phyloP scores from a whole-genome alignment of 1,284 basidiomycete species.

The Tylopilus microsporus region DNA sequence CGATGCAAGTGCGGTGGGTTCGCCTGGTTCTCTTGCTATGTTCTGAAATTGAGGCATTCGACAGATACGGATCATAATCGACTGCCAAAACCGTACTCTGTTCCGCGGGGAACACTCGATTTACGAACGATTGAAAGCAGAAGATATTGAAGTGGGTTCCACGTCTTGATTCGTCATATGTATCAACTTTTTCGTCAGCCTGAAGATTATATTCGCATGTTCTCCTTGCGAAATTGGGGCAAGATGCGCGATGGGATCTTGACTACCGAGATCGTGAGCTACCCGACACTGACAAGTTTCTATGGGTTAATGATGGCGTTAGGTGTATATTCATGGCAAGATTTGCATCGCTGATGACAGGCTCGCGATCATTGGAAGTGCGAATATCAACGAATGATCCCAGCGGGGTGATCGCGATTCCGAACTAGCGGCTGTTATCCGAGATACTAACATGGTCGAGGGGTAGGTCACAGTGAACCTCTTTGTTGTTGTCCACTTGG shows the following conservation, averaged over 20 bases:
- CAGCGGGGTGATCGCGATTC: constrained; percentile 96
- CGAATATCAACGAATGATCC: constrained; percentile 97
- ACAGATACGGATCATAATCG: constrained; percentile 85
- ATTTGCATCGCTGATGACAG: constrained; percentile 94
- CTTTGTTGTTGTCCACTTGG: not conserved
- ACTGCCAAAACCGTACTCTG: constrained; percentile 90
- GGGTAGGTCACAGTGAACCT: constrained; percentile 46
- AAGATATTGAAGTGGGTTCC: constrained; percentile 77
- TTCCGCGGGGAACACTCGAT: constrained; percentile 90
- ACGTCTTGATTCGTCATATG: not conserved
- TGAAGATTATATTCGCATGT: constrained; percentile 89
- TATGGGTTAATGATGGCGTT: constrained; percentile 7
- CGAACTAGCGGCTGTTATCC: constrained; percentile 86
- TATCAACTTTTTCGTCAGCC: constrained; percentile 49
- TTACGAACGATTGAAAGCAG: constrained; percentile 79
- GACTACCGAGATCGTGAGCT: constrained; percentile 80
- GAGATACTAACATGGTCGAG: constrained; percentile 96
- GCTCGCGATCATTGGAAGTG: constrained; percentile 96
- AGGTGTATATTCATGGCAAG: constrained; percentile 83
- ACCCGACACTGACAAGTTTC: not conserved
- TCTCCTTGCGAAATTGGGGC: constrained; percentile 90
- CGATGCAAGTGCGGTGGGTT: constrained; percentile 82
- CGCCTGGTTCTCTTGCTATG: not conserved
- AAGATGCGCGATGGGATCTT: constrained; percentile 83
- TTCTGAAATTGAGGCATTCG: constrained; percentile 2